Evolutionary conservation across 495 filamentous ascomycete genomes (phyloP).

Genomic region (Bryoglossum gracile): DNA sequence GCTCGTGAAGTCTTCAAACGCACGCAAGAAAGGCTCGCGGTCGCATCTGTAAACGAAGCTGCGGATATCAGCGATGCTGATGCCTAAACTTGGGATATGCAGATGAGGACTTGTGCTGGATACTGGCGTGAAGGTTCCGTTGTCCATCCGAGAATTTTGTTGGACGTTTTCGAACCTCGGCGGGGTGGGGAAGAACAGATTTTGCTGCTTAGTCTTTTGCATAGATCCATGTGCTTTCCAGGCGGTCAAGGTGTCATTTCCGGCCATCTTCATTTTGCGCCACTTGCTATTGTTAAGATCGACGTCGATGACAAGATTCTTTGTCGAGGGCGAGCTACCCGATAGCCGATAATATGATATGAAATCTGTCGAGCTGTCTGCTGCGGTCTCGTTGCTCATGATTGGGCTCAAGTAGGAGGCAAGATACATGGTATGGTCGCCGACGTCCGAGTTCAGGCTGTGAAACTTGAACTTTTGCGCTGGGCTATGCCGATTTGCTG

Average conservation of each 20-base stretch:
- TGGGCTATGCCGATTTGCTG: too few species aligned
- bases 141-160: background rate
- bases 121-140: conserved; percentile 3
- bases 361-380: too few species aligned
- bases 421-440: background rate
- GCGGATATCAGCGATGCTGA: conserved; percentile 9
- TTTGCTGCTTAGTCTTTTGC: background rate
- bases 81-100: conserved; percentile 5
- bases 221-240: background rate
- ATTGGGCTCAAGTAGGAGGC: background rate
- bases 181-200: background rate
- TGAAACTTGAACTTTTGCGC: background rate
- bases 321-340: too few species aligned
- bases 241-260: background rate
- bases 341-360: too few species aligned
- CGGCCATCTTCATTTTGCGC: background rate
- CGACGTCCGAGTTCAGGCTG: background rate
- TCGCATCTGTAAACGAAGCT: background rate
- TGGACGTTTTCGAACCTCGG: background rate
- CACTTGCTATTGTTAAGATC: background rate
- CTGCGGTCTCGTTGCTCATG: too few species aligned
- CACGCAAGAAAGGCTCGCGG: conserved; percentile 9
- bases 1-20: background rate
- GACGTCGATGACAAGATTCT: conserved; percentile 3
- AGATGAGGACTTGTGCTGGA: background rate